phyloP scores from a whole-genome alignment of 2,329 filamentous ascomycete species.

The Fusarium sp. region DNA sequence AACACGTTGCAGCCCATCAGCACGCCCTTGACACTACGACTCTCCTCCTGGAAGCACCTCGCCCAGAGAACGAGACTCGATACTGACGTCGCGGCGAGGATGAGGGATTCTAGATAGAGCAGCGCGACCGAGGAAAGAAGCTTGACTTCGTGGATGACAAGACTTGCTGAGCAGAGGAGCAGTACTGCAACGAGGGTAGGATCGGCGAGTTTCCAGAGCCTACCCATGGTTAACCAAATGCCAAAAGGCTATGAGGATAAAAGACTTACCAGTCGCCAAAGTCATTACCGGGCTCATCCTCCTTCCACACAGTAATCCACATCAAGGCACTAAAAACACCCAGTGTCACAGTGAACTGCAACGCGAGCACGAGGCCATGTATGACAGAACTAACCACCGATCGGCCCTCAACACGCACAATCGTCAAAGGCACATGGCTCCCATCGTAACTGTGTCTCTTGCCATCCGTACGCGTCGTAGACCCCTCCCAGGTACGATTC shows the following conservation, averaged over 20 bases:
- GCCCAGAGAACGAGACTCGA: conserved; percentile 41
- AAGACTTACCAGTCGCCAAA: conserved; percentile 46
- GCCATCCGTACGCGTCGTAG: not conserved
- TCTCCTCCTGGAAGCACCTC: conserved; percentile 41
- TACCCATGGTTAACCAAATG: conserved; percentile 13
- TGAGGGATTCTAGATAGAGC: conserved; percentile 47
- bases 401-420: conserved; percentile 20
- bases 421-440: conserved; percentile 5
- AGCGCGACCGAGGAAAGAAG: conserved; percentile 46
- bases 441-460: conserved; percentile 18
- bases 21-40: conserved; percentile 43
- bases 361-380: conserved; percentile 47
- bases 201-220: conserved; percentile 47
- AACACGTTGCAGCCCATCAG: conserved; percentile 47
- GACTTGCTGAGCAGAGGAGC: conserved; percentile 41
- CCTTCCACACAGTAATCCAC: conserved; percentile 47
- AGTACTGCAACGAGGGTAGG: conserved; percentile 35
- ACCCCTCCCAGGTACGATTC: conserved; percentile 23
- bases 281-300: conserved; percentile 36
- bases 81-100: conserved; percentile 42
- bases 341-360: conserved; percentile 46
- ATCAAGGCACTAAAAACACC: conserved; percentile 46
- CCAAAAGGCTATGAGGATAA: rapidly evolving
- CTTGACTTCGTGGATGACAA: conserved; percentile 47
- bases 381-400: conserved; percentile 40